phyloP scores from a whole-genome alignment of 1,139 yeast genomes.

The Pichia sp. region DNA sequence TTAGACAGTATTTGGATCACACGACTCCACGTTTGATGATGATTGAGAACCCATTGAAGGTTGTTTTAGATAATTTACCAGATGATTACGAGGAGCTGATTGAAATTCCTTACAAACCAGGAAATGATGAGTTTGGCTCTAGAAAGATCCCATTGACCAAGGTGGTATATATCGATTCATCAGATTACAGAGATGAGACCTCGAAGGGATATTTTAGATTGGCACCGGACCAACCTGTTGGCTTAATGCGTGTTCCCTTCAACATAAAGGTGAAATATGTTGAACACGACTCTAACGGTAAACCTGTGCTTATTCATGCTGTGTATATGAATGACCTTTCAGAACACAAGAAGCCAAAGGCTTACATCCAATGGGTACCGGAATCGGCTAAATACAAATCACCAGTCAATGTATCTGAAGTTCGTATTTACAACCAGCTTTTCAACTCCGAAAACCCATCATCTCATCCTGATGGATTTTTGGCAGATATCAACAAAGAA shows the following conservation, averaged over 20 bases:
- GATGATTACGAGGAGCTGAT: conserved; percentile 69
- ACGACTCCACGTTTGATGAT: conserved; percentile 95
- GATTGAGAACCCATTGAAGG: conserved; percentile 80
- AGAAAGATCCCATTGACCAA: conserved; percentile 77
- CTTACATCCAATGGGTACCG: conserved; percentile 97
- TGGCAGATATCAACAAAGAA: conserved; percentile 75
- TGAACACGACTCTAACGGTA: conserved; percentile 59
- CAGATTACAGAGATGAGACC: conserved; percentile 74
- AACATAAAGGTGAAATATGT: conserved; percentile 70
- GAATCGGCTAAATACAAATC: conserved; percentile 54
- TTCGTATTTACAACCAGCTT: conserved; percentile 81
- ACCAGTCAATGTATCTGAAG: conserved; percentile 64
- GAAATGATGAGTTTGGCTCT: conserved; percentile 63
- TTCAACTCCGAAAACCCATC: conserved; percentile 91
- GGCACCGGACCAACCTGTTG: conserved; percentile 93
- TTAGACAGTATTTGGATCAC: conserved; percentile 82
- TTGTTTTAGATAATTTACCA: conserved; percentile 75
- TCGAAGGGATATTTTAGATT: conserved; percentile 75
- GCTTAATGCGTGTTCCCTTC: conserved; percentile 88
- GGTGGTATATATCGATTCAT: conserved; percentile 73
- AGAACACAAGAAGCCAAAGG: conserved; percentile 71
- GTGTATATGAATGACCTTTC: conserved; percentile 66
- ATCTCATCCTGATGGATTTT: conserved; percentile 80
- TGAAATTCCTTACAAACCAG: conserved; percentile 87
- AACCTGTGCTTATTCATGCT: conserved; percentile 66